Evolutionary conservation across 2,329 filamentous ascomycete genomes (phyloP), one percentile per base, ranked within the genome.

Genomic region (Fusarium nelsonii): DNA sequence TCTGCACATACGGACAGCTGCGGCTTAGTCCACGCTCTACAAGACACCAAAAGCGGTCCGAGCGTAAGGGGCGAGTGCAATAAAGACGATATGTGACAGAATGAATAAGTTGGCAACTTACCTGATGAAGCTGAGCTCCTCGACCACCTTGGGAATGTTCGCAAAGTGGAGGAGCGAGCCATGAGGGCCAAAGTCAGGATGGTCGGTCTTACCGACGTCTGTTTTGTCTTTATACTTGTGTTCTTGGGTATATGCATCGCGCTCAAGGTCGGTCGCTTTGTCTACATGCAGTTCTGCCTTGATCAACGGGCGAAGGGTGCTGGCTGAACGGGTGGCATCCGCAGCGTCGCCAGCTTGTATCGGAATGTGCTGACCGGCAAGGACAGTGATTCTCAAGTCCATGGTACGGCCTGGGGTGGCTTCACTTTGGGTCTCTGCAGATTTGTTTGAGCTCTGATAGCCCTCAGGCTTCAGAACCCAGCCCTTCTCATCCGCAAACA

Each of bases 401-500:
- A 97, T 79, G 1, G 82, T 88, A 58, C 82, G 83, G 41, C 84
- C 84, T 6, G 80, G 75, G 6, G 85, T 80, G 2, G 82, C 82
- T 26, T 84, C 79, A 43, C 81, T 81, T 57, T 86, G 82, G 6
- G 79, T 79, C 23, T 77, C 74, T 16, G 75, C 73, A n/a, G 57
- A 58, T 67, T 77, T 82, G 61, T 82, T 79, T 18, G 79, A 76
- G 68, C 82, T 84, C 62, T 89, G 90, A 77, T 94, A 96, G 16
- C 91, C 91, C 33, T 85, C 78, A 1, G 94, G 94, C 79, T 97
- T 97, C 65, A 96, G 84, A 4, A 94, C 88, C 92, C 93, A 97
- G 40, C 95, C 94, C 41, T 87, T 83, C 51, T 92, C 91, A 11
- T 89, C 92, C 36, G 93, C 92, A 78, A 98, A 99, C 96, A 99